Evolutionary conservation across 306 rosid species (phyloP), one percentile per base, ranked within the genome.

Genomic region (Malus orientalis): DNA sequence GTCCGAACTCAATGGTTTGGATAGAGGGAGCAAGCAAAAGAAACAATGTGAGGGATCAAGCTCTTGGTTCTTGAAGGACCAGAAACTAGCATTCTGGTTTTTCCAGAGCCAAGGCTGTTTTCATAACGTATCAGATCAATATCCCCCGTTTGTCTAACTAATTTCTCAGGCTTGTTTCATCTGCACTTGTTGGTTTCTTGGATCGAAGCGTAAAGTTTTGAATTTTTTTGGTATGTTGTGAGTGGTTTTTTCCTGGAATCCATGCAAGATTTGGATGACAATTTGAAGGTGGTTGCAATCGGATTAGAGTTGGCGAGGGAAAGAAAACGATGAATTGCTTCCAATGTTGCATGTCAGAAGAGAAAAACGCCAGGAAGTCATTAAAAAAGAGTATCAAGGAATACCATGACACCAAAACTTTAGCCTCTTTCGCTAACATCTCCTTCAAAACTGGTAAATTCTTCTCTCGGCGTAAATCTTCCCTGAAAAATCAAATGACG

Each of bases 301-400:
- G 18, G 67, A 40, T 83, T 76, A 76, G 57, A 80, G 81, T 67
- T 55, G 51, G 49, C 15, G 11, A n/a, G n/a, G 62, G 15, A 55
- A 22, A 10, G 25, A 18, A 65, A 81, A 91, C 75, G 78, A 95
- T 95, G 97, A 86, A 80, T 49, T 95, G 95, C 87, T 90, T 92
- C 78, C 53, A 85, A 20, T 95, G 93, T 78, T 90, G 95, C 45
- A 72, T 78, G 80, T 89, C 95, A 8, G 81, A 88, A 63, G 84
- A 84, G 62, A 84, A 75, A 75, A 36, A 23, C 76, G 77, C 61
- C 27, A 81, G 87, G 74, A 84, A 40, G 76, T 77, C 96, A 11
- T 79, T 85, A 74, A 83, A 79, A 83, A 89, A 86, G 80, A 80
- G 86, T 87, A 85, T 88, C 15, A 84, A 83, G 84, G 91, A 85